Base-by-base conservation (phyloP, 2,329 filamentous ascomycete species). In the Curvularia eragrostidis region DNA sequence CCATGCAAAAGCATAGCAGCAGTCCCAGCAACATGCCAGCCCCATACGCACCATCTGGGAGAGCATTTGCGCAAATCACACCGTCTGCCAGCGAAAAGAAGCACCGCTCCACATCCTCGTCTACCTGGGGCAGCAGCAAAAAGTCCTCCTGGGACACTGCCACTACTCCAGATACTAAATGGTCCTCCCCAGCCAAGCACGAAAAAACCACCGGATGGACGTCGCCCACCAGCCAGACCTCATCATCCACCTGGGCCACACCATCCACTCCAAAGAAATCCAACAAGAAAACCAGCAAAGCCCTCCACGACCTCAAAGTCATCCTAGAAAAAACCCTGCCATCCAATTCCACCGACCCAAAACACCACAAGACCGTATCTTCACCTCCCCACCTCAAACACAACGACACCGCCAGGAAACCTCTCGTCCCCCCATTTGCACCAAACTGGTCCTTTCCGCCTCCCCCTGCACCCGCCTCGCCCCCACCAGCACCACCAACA, bases 381-480 rank as follows among this genome's bases (percentile, higher is more conserved):
- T 32, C 30, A 3, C 10, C 30, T 13, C 2, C 30, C 30, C 30
- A 32, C 10, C 30, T 10, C 30, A 32, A 32, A 32, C 30, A 15
- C 9, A 10, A 32, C 9, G 12, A 32, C 30, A 32, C 10, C 30
- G 13, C 1, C 10, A 32, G 5, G 3, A 32, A 32, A 3, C 3
- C 13, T 5, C 30, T 12, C 9, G 18, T 23, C 4, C 38, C n/a
- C 2, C 38, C 28, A 0, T 41, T 61, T 5, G 75, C 77, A 19
- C 52, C 72, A 0, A 74, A 79, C 66, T 77, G 74, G 70, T 52
- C 63, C 9, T 68, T 74, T 47, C 67, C 67, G 7, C 64, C 63
- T 46, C 57, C 53, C 34, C 59, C 56, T 1, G 42, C 59, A 3
- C 36, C 21, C 18, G 4, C 38, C 13, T 39, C 30, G 12, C n/a